Base-by-base conservation (phyloP, 495 filamentous ascomycete genomes). In the Hypomontagnella submonticulosa region DNA sequence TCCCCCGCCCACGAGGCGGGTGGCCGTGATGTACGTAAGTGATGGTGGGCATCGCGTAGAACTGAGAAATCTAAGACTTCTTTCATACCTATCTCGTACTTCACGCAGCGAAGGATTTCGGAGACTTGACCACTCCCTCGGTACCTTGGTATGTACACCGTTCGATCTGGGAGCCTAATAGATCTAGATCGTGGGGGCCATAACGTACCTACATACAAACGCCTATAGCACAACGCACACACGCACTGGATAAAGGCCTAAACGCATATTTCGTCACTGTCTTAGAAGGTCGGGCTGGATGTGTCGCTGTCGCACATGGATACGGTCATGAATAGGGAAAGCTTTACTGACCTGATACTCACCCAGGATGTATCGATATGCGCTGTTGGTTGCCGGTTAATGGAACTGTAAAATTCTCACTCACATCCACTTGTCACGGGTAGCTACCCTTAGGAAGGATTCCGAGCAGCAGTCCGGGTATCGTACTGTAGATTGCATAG, bases 371-470 rank as follows among this genome's bases (percentile, higher is more conserved):
- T 27, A 20, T 23, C 6, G 11, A 37, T 27, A 36, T 27, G 32
- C 27, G 12, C 13, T 18, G 30, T 20, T 37, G 44, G 11, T 36
- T 36, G 47, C 8, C n/a, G 34, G 32, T 12, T 47, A 38, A 20
- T 30, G 27, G 27, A 27, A 11, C 30, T 44, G 27, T 44, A 20
- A 43, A 51, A 37, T 36, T 48, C 41, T 58, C 48, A 34, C 42
- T 55, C 42, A 54, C 56, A 34, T 66, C 63, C 63, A 47, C 64
- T 56, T 43, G 47, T 43, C 52, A 61, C 52, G 46, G 51, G 43
- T 52, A 36, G 57, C 51, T 27, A n/a, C n/a, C n/a, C n/a, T n/a
- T n/a, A 66, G 63, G 63, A 60, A 60, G 56, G 63, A 60, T 66
- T 60, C 63, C 56, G 56, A 44, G 49, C 33, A 54, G 41, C 56